Base-by-base conservation (phyloP, 2,329 filamentous ascomycete genomes). In the Scytalidium lignicola region DNA sequence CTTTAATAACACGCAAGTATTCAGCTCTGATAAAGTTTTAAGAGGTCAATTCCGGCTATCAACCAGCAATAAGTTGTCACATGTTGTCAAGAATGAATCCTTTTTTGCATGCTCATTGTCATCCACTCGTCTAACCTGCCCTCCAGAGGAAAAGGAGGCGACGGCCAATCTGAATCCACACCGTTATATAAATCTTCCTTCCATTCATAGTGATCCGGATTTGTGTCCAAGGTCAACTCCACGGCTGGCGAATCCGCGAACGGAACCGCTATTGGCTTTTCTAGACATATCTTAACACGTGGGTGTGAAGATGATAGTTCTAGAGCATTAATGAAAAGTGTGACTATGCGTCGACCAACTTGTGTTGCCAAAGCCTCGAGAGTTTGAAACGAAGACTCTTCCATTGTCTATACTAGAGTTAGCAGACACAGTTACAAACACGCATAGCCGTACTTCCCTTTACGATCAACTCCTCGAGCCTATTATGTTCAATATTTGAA, bases 201-300 rank as follows among this genome's bases (percentile, higher is more conserved):
- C 32, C n/a, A 45, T 19, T 46, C 48, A 40, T 48, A 53, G 3
- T 21, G 45, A 9, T 39, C 39, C 8, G 58, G 56, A 47, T 57
- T 37, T 2, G 55, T 53, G 43, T 58, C 53, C n/a, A 59, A 28
- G 5, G 65, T 58, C 43, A 85, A 73, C 63, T 89, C 84, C 5
- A 90, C 81, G 3, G 76, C 74, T 0, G 86, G 85, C 10, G 82
- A 83, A 55, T 89, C 86, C 2, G 87, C 87, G 58, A 86, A 79
- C 0, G 82, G 78, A 18, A 90, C 83, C 0, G 87, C 87, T 12
- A 84, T 81, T 2, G 87, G 87, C 69, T 90, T 90, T 66, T 83
- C 82, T 46, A 90, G 69, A 20, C 72, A 70, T 32, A 90, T 74
- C 51, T 73, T 76, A 45, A 90, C 69, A 13, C 46, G 21, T 21